A percentile compares a stretch with the other conserved stretches of the same genome.
phyloP scores from a whole-genome alignment of 2,329 filamentous ascomycete genomes.

The Paecilomyces fulvus region DNA sequence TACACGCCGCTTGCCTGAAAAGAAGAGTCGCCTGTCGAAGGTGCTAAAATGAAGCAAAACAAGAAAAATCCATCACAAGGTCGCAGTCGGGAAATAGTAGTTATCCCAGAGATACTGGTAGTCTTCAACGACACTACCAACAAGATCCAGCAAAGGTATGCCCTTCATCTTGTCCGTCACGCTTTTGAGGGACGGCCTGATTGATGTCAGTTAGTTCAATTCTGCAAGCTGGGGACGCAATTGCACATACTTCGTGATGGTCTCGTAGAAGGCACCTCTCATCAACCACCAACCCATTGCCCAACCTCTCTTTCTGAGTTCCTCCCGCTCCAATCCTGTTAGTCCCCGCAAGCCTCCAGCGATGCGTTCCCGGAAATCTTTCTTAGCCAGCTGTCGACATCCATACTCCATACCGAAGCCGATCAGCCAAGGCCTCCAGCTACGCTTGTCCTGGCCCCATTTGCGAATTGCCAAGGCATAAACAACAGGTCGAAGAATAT shows the following conservation, averaged over 20 bases:
- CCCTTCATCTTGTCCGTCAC: constrained; percentile 62
- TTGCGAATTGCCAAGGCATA: constrained; percentile 78
- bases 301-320: constrained; percentile 82
- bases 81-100: constrained; percentile 77
- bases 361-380: constrained; percentile 52
- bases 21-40: neutral
- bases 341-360: constrained; percentile 66
- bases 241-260: constrained; percentile 59
- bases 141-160: constrained; percentile 68
- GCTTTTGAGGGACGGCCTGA: constrained; percentile 55
- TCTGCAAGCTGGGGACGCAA: neutral
- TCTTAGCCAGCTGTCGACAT: constrained; percentile 73
- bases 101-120: constrained; percentile 98
- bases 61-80: constrained; percentile 25
- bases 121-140: constrained; percentile 82
- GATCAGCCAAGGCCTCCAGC: constrained; percentile 87
- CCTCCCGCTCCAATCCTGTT: constrained; percentile 80
- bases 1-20: neutral
- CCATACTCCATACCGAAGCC: constrained; percentile 79
- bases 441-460: constrained; percentile 61
- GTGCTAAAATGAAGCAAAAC: neutral
- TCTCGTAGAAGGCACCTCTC: constrained; percentile 95
- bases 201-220: constrained; percentile 15
- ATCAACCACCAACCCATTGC: constrained; percentile 91
- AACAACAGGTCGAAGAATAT: constrained; percentile 79